Evolutionary conservation across 2,329 filamentous ascomycete genomes (phyloP), one percentile per base, ranked within the genome.

Genomic region (Aspergillus transmontanensis): DNA sequence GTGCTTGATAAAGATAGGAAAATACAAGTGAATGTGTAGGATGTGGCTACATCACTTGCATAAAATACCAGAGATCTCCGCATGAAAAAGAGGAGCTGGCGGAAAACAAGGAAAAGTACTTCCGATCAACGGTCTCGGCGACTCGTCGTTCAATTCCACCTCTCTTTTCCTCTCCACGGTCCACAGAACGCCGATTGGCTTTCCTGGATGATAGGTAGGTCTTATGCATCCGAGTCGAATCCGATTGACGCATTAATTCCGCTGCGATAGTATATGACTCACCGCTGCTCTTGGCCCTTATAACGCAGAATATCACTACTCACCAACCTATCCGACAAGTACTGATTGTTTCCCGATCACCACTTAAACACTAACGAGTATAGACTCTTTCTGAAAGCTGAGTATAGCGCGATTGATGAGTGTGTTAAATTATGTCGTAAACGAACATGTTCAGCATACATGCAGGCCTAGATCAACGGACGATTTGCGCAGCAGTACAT

Each of bases 351-450:
- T n/a, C 16, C 6, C 2, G 6, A 9, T 2, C 14, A 39, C 36
- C 16, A 41, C 10, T 41, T 9, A 0, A 3, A n/a, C 0, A n/a
- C 6, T n/a, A 1, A 2, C 3, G 19, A 10, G 4, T 2, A 41
- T n/a, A 19, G 3, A 1, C 9, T 41, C 6, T 19, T 2, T 4
- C 10, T n/a, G 7, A 9, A 41, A 10, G 6, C 1, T 41, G 39
- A 41, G 39, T 10, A n/a, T n/a, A 10, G 39, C 16, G 2, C 2
- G 43, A 23, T 6, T 14, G 21, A 11, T 1, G 1, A 11, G n/a
- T 46, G 21, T 46, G n/a, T 23, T 46, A 46, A 26, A 23, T 12
- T 23, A 48, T 48, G 11, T 28, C 23, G 2, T 9, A 9, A 50
- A 10, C 19, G 6, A 19, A 28, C 12, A 10, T 30, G 2, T 28